phyloP scores from a whole-genome alignment of 805 yeast species.

The Cyberlindnera maclurae region DNA sequence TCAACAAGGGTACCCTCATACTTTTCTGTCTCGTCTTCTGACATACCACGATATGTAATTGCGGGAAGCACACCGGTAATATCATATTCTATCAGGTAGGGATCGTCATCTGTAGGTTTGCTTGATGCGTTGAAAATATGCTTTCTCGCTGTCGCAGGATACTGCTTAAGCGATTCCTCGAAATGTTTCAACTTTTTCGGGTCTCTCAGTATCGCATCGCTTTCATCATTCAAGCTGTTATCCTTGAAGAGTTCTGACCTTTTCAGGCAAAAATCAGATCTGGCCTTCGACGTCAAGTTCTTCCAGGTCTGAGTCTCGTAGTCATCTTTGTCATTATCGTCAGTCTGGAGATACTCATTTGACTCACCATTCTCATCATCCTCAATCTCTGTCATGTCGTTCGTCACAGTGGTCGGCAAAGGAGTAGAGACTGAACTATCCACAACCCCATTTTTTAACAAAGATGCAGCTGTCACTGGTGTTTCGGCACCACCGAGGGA shows the following conservation, averaged over 20 bases:
- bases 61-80: constrained; percentile 75
- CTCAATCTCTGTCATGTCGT: constrained; percentile 8
- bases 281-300: constrained; percentile 65
- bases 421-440: constrained; percentile 3
- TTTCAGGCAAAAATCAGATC: constrained; percentile 67
- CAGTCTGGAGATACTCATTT: constrained; percentile 36
- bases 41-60: constrained; percentile 44
- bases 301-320: constrained; percentile 81
- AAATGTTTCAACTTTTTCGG: constrained; percentile 61
- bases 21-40: constrained; percentile 37
- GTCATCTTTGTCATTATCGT: constrained; percentile 58
- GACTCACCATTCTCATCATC: constrained; percentile 33
- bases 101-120: constrained; percentile 25
- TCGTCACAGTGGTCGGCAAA: not conserved
- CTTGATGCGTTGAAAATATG: constrained; percentile 17
- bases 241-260: constrained; percentile 63
- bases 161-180: constrained; percentile 26
- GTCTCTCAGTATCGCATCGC: constrained; percentile 63
- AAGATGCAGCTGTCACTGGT: not conserved
- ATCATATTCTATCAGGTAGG: constrained; percentile 76
- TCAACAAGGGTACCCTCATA: constrained; percentile 40
- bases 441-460: not conserved
- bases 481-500: not conserved
- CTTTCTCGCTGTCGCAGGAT: constrained; percentile 27
- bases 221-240: constrained; percentile 51